These are phyloP conservation scores for Prillingera fragicola DNA, from an alignment of 1,284 basidiomycete genomes.

Conservation along the genomic window DNA sequence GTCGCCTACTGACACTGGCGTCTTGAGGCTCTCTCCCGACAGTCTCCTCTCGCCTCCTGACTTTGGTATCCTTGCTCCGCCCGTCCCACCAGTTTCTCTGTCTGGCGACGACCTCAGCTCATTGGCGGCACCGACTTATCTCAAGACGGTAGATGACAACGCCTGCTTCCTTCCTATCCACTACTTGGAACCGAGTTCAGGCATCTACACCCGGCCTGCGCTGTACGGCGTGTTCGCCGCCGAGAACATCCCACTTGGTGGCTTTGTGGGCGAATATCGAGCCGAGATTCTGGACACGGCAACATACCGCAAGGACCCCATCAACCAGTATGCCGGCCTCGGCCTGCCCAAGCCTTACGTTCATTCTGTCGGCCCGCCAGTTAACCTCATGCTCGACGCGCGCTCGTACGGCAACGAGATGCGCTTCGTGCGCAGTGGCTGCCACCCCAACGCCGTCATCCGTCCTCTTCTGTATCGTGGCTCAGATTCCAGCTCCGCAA, in stretches of 20 bases:
- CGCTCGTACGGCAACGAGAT: slow-evolving; percentile 69
- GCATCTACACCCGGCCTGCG: slow-evolving; percentile 39
- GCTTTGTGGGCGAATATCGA: slow-evolving; percentile 43
- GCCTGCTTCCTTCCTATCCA: slow-evolving; percentile 37
- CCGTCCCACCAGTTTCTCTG: slow-evolving; percentile 43
- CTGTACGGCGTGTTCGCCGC: slow-evolving; percentile 43
- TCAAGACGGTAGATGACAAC: slow-evolving; percentile 32
- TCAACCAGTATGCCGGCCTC: slow-evolving; percentile 54
- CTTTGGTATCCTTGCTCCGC: slow-evolving; percentile 49
- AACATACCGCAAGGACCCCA: slow-evolving; percentile 48
- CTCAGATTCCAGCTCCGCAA: slow-evolving; percentile 31
- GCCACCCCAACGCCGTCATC: slow-evolving; percentile 82
- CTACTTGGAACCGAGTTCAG: slow-evolving; percentile 31
- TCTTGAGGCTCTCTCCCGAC: slow-evolving; percentile 33
- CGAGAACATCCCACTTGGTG: slow-evolving; percentile 22
- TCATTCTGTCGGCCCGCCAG: slow-evolving; percentile 69
- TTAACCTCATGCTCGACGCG: slow-evolving; percentile 76
- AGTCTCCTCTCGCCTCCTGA: slow-evolving; percentile 41
- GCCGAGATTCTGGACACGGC: slow-evolving; percentile 42
- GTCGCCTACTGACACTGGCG: slow-evolving; percentile 41
- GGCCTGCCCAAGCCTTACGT: slow-evolving; percentile 62
- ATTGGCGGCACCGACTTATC: slow-evolving; percentile 20
- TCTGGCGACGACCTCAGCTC: slow-evolving; percentile 27
- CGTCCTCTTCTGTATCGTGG: slow-evolving; percentile 59
- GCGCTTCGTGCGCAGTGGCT: slow-evolving; percentile 75